Base-by-base conservation (phyloP, 192 early-diverging fungal species). In the Endogone sp. region DNA sequence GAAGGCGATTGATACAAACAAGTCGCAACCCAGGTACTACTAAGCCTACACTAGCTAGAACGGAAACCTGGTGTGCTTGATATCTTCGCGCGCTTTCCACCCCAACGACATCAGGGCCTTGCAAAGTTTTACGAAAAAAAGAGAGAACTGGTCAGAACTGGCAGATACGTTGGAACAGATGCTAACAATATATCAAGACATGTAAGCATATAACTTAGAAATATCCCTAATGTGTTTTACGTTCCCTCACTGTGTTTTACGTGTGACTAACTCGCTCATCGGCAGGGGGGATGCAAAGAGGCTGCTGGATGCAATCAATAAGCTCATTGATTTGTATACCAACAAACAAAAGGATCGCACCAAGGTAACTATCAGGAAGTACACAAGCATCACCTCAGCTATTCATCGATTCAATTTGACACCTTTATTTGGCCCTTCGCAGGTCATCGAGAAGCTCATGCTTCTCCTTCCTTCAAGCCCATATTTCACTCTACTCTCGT, bases 71-170 rank as follows among this genome's bases (percentile, higher is more conserved):
- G n/a, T 26, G 37, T 68, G 25, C 20, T 62, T 69, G 20, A 16
- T 25, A 63, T 16, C 64, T 65, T 49, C 30, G 29, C n/a, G n/a
- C n/a, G n/a, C n/a, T n/a, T n/a, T n/a, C n/a, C n/a, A n/a, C n/a
- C n/a, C n/a, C n/a, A n/a, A n/a, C n/a, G 6, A 60, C 31, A 29
- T 21, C 69, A 84, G 76, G 89, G 89, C 21, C 55, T 86, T 2
- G 79, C 79, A 27, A 85, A 84, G 32, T 84, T 93, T 32, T 88
- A 88, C 63, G 90, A 93, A 29, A 82, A 81, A 61, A 72, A 74
- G 37, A n/a, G 56, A 79, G 21, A 72, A 72, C 29, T 82, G 75
- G 68, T 37, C 32, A 8, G 71, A 82, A 37, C 32, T 82, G 4
- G 73, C 64, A 2, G 29, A 44, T 1, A 71, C 69, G n/a, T 65